Percentiles rank a stretch among this genome's conserved stretches.
phyloP scores from a whole-genome alignment of 75 land plant genomes.

The Cupressus sempervirens region DNA sequence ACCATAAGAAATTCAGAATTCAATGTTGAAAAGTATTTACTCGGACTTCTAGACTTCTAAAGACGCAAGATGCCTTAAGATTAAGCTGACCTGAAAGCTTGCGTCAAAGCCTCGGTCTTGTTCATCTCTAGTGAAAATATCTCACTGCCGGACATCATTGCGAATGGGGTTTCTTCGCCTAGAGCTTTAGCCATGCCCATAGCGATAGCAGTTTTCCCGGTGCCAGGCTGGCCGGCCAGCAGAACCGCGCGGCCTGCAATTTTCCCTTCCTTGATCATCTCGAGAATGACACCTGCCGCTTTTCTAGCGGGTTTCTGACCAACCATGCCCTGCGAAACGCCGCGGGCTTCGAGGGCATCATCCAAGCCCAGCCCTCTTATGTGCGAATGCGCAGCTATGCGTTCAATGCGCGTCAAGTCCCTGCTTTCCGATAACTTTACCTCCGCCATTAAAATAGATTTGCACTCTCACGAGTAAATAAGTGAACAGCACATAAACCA shows the following conservation, averaged over 20 bases:
- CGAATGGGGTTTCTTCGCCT: constrained; percentile 94
- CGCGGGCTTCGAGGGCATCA: constrained; percentile 77
- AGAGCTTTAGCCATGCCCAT: constrained; percentile 98
- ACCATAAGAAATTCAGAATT: too few relatives aligned
- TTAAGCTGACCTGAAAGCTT: constrained; percentile 57
- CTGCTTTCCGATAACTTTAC: constrained; percentile 9
- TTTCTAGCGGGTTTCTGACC: constrained; percentile 83
- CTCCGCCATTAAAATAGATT: too few relatives aligned
- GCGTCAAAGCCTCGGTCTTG: constrained; percentile 94
- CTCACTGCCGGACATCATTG: constrained; percentile 87
- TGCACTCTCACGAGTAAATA: too few relatives aligned
- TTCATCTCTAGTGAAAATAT: constrained; percentile 91
- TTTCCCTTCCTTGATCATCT: constrained; percentile 78
- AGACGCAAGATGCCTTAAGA: neutral
- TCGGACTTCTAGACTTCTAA: neutral
- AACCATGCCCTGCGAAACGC: constrained; percentile 92
- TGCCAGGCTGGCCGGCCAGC: constrained; percentile 94
- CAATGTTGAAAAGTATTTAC: too few relatives aligned
- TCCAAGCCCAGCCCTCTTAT: constrained; percentile 95
- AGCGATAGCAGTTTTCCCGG: constrained; percentile 98
- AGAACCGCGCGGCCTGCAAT: constrained; percentile 90
- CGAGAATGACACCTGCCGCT: constrained; percentile 87
- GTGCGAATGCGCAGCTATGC: constrained; percentile 98
- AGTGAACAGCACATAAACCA: too few relatives aligned
- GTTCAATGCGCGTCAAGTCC: constrained; percentile 85